Evolutionary conservation across 176 grass and related monocot genomes (phyloP), one percentile per base, ranked within the genome.

Genomic region (Carex cristatella): DNA sequence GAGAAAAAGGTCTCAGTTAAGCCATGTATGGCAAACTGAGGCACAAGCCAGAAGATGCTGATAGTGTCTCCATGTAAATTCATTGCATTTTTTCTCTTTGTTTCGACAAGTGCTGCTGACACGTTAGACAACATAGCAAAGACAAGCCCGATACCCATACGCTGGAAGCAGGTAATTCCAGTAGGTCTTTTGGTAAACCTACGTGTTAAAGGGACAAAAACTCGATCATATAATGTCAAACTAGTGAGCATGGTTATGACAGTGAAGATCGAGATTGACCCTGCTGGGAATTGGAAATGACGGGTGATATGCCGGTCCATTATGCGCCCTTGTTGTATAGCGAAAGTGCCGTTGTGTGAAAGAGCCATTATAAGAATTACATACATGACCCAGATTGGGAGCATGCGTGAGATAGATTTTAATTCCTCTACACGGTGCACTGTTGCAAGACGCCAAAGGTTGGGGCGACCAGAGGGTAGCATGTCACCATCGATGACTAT

Each of bases 381-480:
- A 61, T 90, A 88, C 23, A 89, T 92, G 28, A 69, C 64, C 94
- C 94, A 94, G 61, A 97, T 86, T 0, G 91, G 94, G 16, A 94
- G 79, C 91, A 94, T 86, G 42, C 91, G 88, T 9, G 90, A 81
- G 86, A 97, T 84, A 57, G 94, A 94, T 83, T 97, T 97, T 69
- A 97, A 87, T 88, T 97, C 90, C 90, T 97, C 94, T 48, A 94
- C 88, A 8, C 91, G 91, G 72, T 97, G 94, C 79, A 94, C 94
- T 15, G 90, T 97, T 40, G 91, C 88, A 44, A 96, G 11, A 3
- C 86, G 61, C 94, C 91, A 96, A 28, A 83, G 89, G 79, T 86
- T 18, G 14, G 89, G 91, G 72, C 68, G 37, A 75, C 91, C 89
- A 70, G 89, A 83, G 83, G 27, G 78, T 2, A 65, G 51, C 38